Evolutionary conservation across 805 yeast genomes (phyloP).

Genomic region (Yarrowia sp.): DNA sequence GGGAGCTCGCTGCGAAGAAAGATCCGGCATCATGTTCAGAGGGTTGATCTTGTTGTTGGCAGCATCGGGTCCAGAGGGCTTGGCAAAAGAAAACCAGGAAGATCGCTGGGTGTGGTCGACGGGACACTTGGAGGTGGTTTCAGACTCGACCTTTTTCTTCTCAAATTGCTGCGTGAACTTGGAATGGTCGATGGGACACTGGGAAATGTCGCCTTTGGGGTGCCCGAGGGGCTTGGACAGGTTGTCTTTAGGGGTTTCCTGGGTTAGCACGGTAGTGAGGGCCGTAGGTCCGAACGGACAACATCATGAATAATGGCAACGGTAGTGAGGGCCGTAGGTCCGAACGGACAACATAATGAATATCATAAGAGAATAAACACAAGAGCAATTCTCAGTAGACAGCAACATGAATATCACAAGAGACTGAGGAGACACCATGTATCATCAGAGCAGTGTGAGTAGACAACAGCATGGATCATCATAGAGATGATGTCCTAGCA

Average conservation of each 20-base stretch:
- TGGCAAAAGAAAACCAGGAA: constrained; percentile 30
- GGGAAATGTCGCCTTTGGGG: constrained; percentile 25
- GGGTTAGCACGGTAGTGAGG: not conserved
- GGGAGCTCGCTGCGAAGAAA: constrained; percentile 65
- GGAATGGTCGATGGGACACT: constrained; percentile 47
- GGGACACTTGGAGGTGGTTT: constrained; percentile 39
- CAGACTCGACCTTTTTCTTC: constrained; percentile 6
- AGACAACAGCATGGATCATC: too few relatives aligned
- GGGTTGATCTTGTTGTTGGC: constrained; percentile 55
- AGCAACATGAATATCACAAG: not conserved
- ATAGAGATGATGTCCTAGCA: too few relatives aligned
- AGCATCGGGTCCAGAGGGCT: constrained; percentile 40
- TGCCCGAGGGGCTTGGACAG: constrained; percentile 6
- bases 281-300: not conserved
- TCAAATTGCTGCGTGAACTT: constrained; percentile 32
- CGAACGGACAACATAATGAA: not conserved
- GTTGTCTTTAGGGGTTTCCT: constrained; percentile 25
- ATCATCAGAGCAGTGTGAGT: too few relatives aligned
- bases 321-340: too few relatives aligned
- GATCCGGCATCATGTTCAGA: constrained; percentile 82
- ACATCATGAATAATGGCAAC: not conserved
- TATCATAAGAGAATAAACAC: too few relatives aligned
- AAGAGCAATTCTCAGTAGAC: not conserved
- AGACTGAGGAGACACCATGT: too few relatives aligned
- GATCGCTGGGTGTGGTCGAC: constrained; percentile 39